These are phyloP conservation scores for Metschnikowia borealis DNA, from an alignment of 805 yeast genomes.

Conservation along the genomic window DNA sequence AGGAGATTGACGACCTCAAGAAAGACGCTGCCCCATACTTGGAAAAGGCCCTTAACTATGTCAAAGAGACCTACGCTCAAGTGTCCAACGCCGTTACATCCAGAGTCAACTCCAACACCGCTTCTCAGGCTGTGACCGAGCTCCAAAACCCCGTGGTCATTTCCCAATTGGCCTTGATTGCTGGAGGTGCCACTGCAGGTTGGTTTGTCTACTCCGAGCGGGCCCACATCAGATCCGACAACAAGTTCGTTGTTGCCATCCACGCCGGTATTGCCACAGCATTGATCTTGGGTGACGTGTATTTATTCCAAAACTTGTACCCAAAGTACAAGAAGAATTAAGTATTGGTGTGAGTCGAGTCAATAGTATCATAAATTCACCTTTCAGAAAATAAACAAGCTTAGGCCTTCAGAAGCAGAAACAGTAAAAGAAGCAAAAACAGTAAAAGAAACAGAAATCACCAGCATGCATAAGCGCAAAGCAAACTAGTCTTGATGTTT, in stretches of 20 bases:
- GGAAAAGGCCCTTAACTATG: slow-evolving; percentile 16
- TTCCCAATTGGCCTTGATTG: slow-evolving; percentile 47
- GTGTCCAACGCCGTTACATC: slow-evolving; percentile 14
- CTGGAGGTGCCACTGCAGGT: slow-evolving; percentile 46
- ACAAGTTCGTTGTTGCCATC: slow-evolving; percentile 40
- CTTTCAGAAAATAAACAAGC: background rate
- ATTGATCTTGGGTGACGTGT: slow-evolving; percentile 51
- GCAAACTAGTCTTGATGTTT: no score
- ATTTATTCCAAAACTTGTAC: slow-evolving; percentile 50
- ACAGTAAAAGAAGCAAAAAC: no score
- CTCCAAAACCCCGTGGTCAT: slow-evolving; percentile 61
- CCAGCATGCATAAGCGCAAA: no score
- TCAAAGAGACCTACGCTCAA: slow-evolving; percentile 20
- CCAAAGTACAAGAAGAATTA: slow-evolving; percentile 47
- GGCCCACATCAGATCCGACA: slow-evolving; percentile 40
- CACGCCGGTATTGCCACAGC: slow-evolving; percentile 54
- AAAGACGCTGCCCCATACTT: slow-evolving; percentile 24
- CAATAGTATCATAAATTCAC: background rate
- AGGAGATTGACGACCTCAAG: slow-evolving; percentile 18
- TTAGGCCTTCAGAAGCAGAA: no score
- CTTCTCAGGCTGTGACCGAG: slow-evolving; percentile 30
- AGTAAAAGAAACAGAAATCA: no score
- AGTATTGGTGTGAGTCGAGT: background rate
- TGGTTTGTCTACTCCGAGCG: slow-evolving; percentile 50
- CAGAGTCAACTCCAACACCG: slow-evolving; percentile 12